Conservation (phyloP, 345 rosid species). For the Citrus glauca region DNA sequence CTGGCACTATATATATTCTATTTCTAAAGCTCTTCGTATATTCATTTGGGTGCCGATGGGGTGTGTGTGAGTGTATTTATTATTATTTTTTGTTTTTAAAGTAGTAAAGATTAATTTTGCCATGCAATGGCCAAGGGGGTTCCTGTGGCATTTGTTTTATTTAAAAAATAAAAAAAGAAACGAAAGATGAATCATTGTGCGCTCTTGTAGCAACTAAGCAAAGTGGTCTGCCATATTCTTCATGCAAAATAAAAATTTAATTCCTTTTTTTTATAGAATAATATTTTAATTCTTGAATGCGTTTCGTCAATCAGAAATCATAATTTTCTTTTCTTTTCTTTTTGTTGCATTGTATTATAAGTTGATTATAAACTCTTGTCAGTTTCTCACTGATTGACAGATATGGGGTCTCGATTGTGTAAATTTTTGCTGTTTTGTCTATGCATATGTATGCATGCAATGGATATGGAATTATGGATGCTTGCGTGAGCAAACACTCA, state of each 20-base stretch:
- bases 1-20: neutral
- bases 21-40: neutral
- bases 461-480: slow-evolving; percentile 6
- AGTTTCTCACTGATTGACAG: neutral
- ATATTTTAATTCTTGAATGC: neutral
- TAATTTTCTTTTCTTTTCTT: neutral
- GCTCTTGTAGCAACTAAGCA: neutral
- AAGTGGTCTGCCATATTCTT: slow-evolving; percentile 14
- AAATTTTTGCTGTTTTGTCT: neutral
- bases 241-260: slow-evolving; percentile 6
- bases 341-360: neutral
- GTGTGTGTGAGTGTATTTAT: neutral
- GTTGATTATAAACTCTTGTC: neutral
- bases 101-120: too few relatives aligned
- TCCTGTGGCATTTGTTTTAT: too few relatives aligned
- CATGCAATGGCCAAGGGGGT: too few relatives aligned
- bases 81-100: too few relatives aligned
- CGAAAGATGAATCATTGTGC: neutral
- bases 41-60: neutral
- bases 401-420: neutral
- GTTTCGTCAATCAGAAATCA: neutral
- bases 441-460: neutral
- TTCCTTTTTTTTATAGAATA: neutral
- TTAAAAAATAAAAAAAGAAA: neutral
- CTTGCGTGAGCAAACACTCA: slow-evolving; percentile 20